phyloP scores from a whole-genome alignment of 1,139 yeast genomes.

The Hyphopichia burtonii region DNA sequence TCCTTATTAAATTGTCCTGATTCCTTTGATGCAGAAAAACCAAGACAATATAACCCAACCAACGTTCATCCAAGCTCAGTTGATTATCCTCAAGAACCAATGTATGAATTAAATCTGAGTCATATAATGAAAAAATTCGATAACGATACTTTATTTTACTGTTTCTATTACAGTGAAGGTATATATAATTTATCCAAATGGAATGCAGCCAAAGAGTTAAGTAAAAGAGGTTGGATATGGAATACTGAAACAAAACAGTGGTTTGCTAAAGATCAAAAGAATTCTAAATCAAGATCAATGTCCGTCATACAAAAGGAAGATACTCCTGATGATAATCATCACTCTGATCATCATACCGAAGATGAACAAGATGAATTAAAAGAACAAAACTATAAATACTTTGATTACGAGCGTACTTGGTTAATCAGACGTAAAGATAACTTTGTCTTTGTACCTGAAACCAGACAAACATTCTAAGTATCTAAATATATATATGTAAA shows the following conservation, averaged over 20 bases:
- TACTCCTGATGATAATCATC: constrained; percentile 14
- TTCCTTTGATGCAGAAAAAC: constrained; percentile 85
- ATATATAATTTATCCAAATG: constrained; percentile 51
- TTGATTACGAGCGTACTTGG: constrained; percentile 92
- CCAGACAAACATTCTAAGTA: constrained; percentile 18
- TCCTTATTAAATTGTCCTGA: constrained; percentile 91
- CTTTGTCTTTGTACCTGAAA: constrained; percentile 38
- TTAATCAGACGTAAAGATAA: constrained; percentile 76
- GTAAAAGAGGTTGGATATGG: constrained; percentile 84
- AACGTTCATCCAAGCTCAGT: constrained; percentile 89
- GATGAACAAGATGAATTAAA: constrained; percentile 24
- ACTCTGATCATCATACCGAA: constrained; percentile 3
- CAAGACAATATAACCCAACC: constrained; percentile 74
- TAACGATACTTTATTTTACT: constrained; percentile 85
- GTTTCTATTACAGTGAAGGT: constrained; percentile 75
- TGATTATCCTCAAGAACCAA: constrained; percentile 90
- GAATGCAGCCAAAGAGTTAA: constrained; percentile 81
- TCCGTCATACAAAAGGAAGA: constrained; percentile 25
- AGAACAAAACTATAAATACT: constrained; percentile 72
- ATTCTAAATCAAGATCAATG: constrained; percentile 42
- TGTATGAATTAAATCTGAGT: constrained; percentile 52
- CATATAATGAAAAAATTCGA: constrained; percentile 71
- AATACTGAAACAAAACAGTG: constrained; percentile 78
- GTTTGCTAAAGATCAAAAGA: constrained; percentile 61
- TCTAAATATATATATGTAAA: too few relatives aligned